Percentiles rank a stretch among this genome's conserved stretches.
These are phyloP conservation scores for Amanita muscaria DNA, from an alignment of 768 basidiomycete genomes.

Conservation along the genomic window DNA sequence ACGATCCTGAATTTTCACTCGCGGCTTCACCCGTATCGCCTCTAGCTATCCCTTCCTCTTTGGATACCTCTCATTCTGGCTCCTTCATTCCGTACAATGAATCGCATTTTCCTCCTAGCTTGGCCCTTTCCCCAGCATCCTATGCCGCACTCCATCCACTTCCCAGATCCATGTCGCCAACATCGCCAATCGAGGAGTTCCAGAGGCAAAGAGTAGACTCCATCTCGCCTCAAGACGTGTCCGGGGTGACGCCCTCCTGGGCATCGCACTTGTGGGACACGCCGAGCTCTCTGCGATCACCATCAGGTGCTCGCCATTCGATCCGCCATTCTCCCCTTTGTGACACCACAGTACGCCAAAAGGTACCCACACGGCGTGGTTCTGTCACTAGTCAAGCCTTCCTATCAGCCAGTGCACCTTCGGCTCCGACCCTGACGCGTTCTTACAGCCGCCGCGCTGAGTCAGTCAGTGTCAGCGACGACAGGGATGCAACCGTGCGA, in stretches of 20 bases:
- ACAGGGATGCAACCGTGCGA: slow-evolving; percentile 69
- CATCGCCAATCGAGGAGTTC: slow-evolving; percentile 42
- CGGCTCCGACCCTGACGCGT: slow-evolving; percentile 43
- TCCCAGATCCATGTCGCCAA: slow-evolving; percentile 52
- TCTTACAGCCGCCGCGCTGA: slow-evolving; percentile 61
- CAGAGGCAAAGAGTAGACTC: slow-evolving; percentile 40
- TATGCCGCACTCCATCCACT: slow-evolving; percentile 55
- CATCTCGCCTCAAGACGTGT: slow-evolving; percentile 53
- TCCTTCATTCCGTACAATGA: slow-evolving; percentile 40
- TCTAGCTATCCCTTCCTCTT: slow-evolving; percentile 49
- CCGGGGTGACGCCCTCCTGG: slow-evolving; percentile 54
- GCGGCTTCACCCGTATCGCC: slow-evolving; percentile 41
- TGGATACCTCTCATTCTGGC: slow-evolving; percentile 33
- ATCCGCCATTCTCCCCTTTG: slow-evolving; percentile 41
- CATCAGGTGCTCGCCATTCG: slow-evolving; percentile 35
- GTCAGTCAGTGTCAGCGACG: slow-evolving; percentile 50
- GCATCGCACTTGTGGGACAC: slow-evolving; percentile 57
- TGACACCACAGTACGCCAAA: slow-evolving; percentile 31
- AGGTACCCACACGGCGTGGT: slow-evolving; percentile 34
- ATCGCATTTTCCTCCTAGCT: slow-evolving; percentile 37
- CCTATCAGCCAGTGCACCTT: slow-evolving; percentile 66
- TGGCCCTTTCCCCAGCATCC: slow-evolving; percentile 50
- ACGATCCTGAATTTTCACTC: slow-evolving; percentile 42
- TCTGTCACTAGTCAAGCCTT: slow-evolving; percentile 48
- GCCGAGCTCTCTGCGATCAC: slow-evolving; percentile 35